A percentile compares a stretch with the other conserved stretches of the same genome.
These are phyloP conservation scores for Candida palmyrensis DNA, from an alignment of 805 yeast species.

Conservation along the genomic window DNA sequence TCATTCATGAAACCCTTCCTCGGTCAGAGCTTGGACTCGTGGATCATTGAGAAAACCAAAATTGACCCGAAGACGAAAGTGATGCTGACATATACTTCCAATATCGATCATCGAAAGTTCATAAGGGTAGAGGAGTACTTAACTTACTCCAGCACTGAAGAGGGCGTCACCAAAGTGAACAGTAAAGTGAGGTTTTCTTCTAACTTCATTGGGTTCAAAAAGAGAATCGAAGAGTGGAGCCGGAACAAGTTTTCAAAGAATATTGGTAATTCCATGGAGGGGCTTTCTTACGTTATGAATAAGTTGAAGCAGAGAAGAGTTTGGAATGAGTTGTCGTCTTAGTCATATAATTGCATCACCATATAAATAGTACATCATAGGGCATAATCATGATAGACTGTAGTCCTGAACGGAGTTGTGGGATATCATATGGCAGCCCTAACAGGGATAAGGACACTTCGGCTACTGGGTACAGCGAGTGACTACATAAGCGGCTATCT, in stretches of 20 bases:
- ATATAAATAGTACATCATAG: no score
- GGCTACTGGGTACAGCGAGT: no score
- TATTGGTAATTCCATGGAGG: constrained; percentile 59
- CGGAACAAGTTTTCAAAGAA: constrained; percentile 64
- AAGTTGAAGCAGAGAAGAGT: constrained; percentile 34
- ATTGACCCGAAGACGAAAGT: constrained; percentile 56
- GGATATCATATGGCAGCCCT: no score
- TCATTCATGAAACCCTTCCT: constrained; percentile 70
- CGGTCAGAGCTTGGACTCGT: constrained; percentile 63
- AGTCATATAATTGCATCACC: no score
- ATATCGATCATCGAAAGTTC: constrained; percentile 76
- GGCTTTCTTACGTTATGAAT: constrained; percentile 76
- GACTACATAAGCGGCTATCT: no score
- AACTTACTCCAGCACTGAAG: constrained; percentile 39
- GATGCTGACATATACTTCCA: constrained; percentile 69
- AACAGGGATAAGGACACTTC: no score
- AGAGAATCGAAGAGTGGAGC: constrained; percentile 80
- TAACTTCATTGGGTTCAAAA: constrained; percentile 63
- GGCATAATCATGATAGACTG: no score
- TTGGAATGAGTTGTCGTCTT: constrained; percentile 2
- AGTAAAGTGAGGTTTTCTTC: constrained; percentile 67
- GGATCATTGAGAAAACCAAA: constrained; percentile 76
- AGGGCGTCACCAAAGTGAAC: constrained; percentile 40
- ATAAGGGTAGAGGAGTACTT: constrained; percentile 77
- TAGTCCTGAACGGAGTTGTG: no score